Percentiles rank a stretch among this genome's conserved stretches.
Evolutionary conservation across 2,329 filamentous ascomycete species (phyloP).

Genomic region (Pseudocercospora macadamiae): DNA sequence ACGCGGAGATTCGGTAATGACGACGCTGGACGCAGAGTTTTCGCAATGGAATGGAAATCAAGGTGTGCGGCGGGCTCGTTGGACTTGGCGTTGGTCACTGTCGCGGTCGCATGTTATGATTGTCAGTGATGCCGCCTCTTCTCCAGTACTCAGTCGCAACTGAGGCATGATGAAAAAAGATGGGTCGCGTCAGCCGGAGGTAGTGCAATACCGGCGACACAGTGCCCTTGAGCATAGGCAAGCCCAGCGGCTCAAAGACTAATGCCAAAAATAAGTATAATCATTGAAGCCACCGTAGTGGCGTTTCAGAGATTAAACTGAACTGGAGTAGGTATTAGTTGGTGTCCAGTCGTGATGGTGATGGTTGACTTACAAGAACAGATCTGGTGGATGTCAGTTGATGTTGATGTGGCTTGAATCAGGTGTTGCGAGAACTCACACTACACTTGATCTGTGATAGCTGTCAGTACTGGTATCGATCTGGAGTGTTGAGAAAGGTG

Average conservation of each 20-base stretch:
- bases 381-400: background rate
- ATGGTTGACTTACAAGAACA: slow-evolving; percentile 10
- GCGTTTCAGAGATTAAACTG: slow-evolving; percentile 23
- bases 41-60: background rate
- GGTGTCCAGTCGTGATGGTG: too few species aligned
- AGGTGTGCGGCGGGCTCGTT: background rate
- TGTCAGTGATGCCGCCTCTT: background rate
- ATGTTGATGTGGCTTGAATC: background rate
- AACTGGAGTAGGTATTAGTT: background rate
- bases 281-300: slow-evolving; percentile 18
- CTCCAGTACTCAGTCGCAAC: slow-evolving; percentile 3
- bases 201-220: slow-evolving; percentile 5
- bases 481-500: background rate
- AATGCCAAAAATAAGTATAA: slow-evolving; percentile 21
- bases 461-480: background rate
- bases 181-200: slow-evolving; percentile 5
- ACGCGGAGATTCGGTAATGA: too few species aligned
- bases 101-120: too few species aligned
- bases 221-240: background rate
- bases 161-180: slow-evolving; percentile 8
- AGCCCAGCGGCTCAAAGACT: slow-evolving; percentile 1
- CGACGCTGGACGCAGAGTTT: background rate
- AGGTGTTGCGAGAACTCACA: background rate
- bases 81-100: background rate
- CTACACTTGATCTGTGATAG: slow-evolving; percentile 5